phyloP scores from a whole-genome alignment of 257 asterid species.

The Eucommia ulmoides region DNA sequence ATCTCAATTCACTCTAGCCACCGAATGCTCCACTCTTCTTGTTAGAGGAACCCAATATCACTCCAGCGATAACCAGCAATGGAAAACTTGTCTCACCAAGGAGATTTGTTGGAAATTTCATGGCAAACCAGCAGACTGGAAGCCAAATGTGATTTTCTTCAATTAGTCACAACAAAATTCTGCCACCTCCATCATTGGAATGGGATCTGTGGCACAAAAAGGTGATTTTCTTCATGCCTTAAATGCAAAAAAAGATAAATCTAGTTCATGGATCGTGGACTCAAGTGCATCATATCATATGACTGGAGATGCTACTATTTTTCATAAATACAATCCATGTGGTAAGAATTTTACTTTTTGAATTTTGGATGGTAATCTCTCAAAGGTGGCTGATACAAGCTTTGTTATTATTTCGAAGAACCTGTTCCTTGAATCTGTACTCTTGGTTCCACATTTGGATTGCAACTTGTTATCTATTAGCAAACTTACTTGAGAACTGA shows the following conservation, averaged over 20 bases:
- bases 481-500: neutral
- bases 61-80: neutral
- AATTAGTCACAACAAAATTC: neutral
- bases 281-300: constrained; percentile 1
- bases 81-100: neutral
- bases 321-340: neutral
- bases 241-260: neutral
- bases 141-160: neutral
- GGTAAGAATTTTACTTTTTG: neutral
- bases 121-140: neutral
- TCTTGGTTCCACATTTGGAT: neutral
- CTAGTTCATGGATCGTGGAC: neutral
- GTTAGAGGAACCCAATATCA: neutral
- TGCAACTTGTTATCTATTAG: neutral
- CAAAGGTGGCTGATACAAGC: neutral
- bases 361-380: neutral
- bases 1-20: neutral
- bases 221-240: neutral
- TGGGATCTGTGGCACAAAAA: neutral
- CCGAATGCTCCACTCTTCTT: neutral
- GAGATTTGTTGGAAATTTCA: neutral
- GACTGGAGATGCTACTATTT: neutral
- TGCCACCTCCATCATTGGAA: neutral
- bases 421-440: neutral
- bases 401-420: neutral